Evolutionary conservation across 176 grass and related monocot species (phyloP).

Genomic region (Guadua angustifolia): DNA sequence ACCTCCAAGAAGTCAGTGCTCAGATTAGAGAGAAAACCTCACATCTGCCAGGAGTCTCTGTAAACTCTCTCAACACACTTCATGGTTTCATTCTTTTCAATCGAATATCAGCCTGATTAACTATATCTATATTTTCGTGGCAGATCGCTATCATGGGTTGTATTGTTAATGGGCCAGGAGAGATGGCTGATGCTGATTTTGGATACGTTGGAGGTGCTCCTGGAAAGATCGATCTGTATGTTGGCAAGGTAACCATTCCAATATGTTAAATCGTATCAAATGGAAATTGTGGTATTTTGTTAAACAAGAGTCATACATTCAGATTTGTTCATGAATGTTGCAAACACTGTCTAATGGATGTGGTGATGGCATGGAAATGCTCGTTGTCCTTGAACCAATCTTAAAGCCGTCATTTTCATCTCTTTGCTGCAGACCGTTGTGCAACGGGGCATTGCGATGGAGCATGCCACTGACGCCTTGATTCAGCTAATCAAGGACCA

Average conservation of each 20-base stretch:
- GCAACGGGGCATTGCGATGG: slow-evolving; percentile 89
- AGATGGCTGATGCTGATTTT: slow-evolving; percentile 98
- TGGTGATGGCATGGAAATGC: slow-evolving; percentile 1
- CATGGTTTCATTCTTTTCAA: slow-evolving; percentile 27
- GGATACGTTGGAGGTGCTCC: slow-evolving; percentile 92
- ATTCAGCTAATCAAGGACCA: slow-evolving; percentile 96
- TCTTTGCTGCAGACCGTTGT: slow-evolving; percentile 66
- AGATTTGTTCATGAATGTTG: not conserved
- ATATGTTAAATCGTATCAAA: slow-evolving; percentile 20
- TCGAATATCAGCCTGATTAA: slow-evolving; percentile 11
- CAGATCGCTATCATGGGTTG: slow-evolving; percentile 98
- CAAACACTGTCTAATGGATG: not conserved
- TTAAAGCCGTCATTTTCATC: not conserved
- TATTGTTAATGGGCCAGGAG: slow-evolving; percentile 94
- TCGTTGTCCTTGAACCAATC: not conserved
- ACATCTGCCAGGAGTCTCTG: slow-evolving; percentile 89
- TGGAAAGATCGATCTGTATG: slow-evolving; percentile 97
- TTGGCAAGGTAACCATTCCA: slow-evolving; percentile 79
- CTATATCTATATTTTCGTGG: slow-evolving; percentile 29
- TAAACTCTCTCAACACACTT: slow-evolving; percentile 46
- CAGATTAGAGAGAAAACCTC: slow-evolving; percentile 92
- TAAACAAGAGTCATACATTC: not conserved
- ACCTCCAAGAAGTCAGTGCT: slow-evolving; percentile 93
- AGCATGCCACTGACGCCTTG: slow-evolving; percentile 84
- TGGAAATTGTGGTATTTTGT: not conserved